Evolutionary conservation across 345 rosid genomes (phyloP).

Genomic region (Populus euphratica): DNA sequence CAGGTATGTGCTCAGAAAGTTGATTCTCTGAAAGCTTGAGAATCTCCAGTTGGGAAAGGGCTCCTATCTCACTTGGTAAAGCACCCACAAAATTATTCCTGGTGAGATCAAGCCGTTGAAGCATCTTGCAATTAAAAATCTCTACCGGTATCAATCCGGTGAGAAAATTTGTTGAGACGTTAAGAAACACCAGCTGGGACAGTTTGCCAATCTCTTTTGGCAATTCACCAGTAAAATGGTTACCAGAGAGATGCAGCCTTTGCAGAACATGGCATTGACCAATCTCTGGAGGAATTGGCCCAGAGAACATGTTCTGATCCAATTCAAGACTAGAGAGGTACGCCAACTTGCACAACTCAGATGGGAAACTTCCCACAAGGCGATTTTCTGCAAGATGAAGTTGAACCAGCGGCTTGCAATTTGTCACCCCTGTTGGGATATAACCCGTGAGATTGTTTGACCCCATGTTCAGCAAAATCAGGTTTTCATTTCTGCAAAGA

Average conservation of each 20-base stretch:
- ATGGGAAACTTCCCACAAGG: conserved; percentile 59
- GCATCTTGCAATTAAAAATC: conserved; percentile 66
- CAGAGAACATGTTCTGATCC: conserved; percentile 62
- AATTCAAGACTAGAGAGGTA: conserved; percentile 67
- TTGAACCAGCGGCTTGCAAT: conserved; percentile 59
- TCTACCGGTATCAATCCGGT: conserved; percentile 63
- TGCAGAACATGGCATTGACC: conserved; percentile 64
- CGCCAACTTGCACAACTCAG: conserved; percentile 55
- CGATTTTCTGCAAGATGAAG: conserved; percentile 61
- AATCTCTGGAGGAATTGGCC: conserved; percentile 62
- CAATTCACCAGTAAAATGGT: conserved; percentile 55
- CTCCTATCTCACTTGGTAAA: conserved; percentile 58
- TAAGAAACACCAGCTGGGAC: conserved; percentile 59
- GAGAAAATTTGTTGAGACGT: conserved; percentile 68
- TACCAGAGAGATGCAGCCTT: conserved; percentile 62
- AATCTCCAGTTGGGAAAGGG: conserved; percentile 73
- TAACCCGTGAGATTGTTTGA: conserved; percentile 63
- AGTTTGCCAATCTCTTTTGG: conserved; percentile 74
- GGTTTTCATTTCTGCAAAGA: conserved; percentile 52
- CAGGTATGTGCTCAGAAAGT: conserved; percentile 54
- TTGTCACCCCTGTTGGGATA: conserved; percentile 58
- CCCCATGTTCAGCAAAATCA: conserved; percentile 62
- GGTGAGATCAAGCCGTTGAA: conserved; percentile 84
- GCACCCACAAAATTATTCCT: conserved; percentile 52
- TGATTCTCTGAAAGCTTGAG: conserved; percentile 74